A percentile compares a stretch with the other conserved stretches of the same genome.
Evolutionary conservation across 1,284 basidiomycete species (phyloP).

Genomic region (Irpex lacteus): DNA sequence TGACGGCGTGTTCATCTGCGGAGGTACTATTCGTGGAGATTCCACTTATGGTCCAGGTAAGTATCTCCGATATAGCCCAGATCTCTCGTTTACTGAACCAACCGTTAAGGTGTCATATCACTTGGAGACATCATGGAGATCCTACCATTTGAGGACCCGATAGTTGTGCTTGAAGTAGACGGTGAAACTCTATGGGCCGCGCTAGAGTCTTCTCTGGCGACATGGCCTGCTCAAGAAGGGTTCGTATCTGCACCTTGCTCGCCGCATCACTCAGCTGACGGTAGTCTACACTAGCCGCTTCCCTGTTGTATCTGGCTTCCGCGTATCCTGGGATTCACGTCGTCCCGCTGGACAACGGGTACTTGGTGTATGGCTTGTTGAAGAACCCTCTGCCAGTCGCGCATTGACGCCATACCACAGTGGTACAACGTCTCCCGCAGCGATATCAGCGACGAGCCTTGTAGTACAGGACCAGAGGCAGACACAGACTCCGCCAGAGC

Average conservation of each 20-base stretch:
- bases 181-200: conserved; percentile 82
- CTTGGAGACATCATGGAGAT: conserved; percentile 87
- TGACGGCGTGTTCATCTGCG: conserved; percentile 80
- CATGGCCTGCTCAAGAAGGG: conserved; percentile 93
- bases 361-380: conserved; percentile 66
- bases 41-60: conserved; percentile 80
- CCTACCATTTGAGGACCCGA: conserved; percentile 85
- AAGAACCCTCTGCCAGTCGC: conserved; percentile 42
- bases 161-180: conserved; percentile 81
- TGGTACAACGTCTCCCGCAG: conserved; percentile 28
- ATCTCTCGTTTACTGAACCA: not conserved
- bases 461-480: not conserved
- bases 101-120: conserved; percentile 60
- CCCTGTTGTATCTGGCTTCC: conserved; percentile 85
- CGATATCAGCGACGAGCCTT: conserved; percentile 25
- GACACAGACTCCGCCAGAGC: conserved; percentile 10
- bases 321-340: conserved; percentile 85
- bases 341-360: conserved; percentile 64
- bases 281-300: conserved; percentile 61
- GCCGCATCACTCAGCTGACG: not conserved
- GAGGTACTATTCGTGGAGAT: conserved; percentile 88
- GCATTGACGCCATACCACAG: conserved; percentile 34
- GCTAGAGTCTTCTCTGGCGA: conserved; percentile 71
- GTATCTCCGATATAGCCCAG: not conserved
- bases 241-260: conserved; percentile 27